A percentile compares a stretch with the other conserved stretches of the same genome.
These are phyloP conservation scores for Ramularia endophylla DNA, from an alignment of 2,329 filamentous ascomycete genomes.

Conservation along the genomic window DNA sequence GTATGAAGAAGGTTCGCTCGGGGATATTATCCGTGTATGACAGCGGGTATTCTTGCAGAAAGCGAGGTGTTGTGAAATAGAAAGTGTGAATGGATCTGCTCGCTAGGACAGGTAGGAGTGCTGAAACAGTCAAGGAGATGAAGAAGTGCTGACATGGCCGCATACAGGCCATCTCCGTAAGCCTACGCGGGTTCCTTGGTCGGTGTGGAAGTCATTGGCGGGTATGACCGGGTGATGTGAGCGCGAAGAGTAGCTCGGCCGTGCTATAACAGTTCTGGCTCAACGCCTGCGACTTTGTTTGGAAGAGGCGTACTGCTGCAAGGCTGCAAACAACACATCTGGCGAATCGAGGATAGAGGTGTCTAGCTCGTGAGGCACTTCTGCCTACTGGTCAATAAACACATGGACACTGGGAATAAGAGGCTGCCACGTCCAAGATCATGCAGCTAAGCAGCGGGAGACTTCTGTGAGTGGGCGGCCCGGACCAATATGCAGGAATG, in stretches of 20 bases:
- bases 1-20: too few relatives aligned
- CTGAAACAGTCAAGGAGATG: too few relatives aligned
- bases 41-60: constrained; percentile 9
- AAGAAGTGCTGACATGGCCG: background rate
- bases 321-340: constrained; percentile 11
- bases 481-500: constrained; percentile 11
- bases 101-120: background rate
- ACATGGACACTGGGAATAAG: constrained; percentile 15
- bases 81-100: constrained; percentile 8
- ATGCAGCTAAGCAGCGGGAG: constrained; percentile 18
- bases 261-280: constrained; percentile 14
- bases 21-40: too few relatives aligned
- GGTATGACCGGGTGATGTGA: constrained; percentile 10
- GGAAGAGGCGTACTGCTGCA: constrained; percentile 2
- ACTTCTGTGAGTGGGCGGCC: constrained; percentile 17
- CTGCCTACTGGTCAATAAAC: constrained; percentile 19
- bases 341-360: constrained; percentile 7
- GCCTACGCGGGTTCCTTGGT: constrained; percentile 6
- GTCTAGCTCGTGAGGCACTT: constrained; percentile 6
- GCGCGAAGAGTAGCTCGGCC: constrained; percentile 16
- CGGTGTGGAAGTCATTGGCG: constrained; percentile 19
- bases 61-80: constrained; percentile 10
- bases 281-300: constrained; percentile 10
- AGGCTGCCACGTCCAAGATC: constrained; percentile 26
- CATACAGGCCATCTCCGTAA: background rate